Evolutionary conservation across 1,284 basidiomycete genomes (phyloP).

Genomic region (Waitea zeae): DNA sequence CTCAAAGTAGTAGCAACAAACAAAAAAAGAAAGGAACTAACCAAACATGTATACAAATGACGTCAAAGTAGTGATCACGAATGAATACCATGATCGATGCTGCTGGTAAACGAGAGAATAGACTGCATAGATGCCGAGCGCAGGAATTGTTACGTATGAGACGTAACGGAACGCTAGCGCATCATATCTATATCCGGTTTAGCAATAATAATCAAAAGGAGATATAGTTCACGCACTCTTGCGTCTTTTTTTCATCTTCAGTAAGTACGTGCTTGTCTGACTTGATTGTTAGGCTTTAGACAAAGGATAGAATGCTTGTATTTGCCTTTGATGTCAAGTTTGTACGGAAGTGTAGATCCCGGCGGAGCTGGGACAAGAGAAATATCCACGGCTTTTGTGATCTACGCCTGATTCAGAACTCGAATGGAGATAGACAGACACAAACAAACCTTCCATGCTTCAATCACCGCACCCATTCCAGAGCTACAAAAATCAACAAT

Average conservation of each 20-base stretch:
- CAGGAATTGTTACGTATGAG: constrained; percentile 72
- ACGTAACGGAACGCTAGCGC: constrained; percentile 83
- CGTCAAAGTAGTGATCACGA: constrained; percentile 75
- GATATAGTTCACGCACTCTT: constrained; percentile 55
- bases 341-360: constrained; percentile 63
- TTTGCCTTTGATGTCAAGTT: constrained; percentile 62
- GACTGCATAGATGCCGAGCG: constrained; percentile 72
- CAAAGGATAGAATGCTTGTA: constrained; percentile 6
- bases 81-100: constrained; percentile 92
- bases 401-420: constrained; percentile 20
- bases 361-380: constrained; percentile 37
- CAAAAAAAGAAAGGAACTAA: no score
- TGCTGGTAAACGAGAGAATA: constrained; percentile 85
- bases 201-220: constrained; percentile 11
- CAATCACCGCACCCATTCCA: constrained; percentile 76
- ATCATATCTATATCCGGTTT: constrained; percentile 42
- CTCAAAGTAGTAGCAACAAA: constrained; percentile 77
- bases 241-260: constrained; percentile 95
- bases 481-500: no score
- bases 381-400: constrained; percentile 81
- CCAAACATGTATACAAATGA: constrained; percentile 94
- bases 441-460: constrained; percentile 80
- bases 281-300: constrained; percentile 27
- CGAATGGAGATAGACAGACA: constrained; percentile 7
- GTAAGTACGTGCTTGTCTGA: constrained; percentile 87